Percentiles rank a stretch among this genome's conserved stretches.
Conservation (phyloP, 768 basidiomycete species). For the Cyclocybe cylindracea region DNA sequence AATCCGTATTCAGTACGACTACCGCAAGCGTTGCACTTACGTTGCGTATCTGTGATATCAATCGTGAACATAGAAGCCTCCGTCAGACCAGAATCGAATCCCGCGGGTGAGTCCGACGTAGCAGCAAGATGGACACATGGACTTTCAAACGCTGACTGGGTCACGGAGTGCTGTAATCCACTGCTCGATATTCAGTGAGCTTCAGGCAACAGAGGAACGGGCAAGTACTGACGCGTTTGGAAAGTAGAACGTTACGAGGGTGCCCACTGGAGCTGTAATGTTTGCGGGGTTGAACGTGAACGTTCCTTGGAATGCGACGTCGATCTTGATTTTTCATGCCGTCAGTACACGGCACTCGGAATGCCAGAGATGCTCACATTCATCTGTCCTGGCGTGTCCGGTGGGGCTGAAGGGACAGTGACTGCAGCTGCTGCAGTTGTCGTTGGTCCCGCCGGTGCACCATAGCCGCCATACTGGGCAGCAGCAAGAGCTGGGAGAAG, state of each 20-base stretch:
- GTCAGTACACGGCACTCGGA: background rate
- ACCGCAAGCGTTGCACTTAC: slow-evolving; percentile 29
- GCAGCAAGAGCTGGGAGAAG: slow-evolving; percentile 34
- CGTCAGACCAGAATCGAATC: slow-evolving; percentile 58
- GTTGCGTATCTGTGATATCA: slow-evolving; percentile 45
- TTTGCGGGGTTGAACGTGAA: slow-evolving; percentile 47
- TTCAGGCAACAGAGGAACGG: slow-evolving; percentile 11
- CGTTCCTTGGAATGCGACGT: slow-evolving; percentile 39
- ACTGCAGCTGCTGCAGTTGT: slow-evolving; percentile 24
- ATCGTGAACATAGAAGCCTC: slow-evolving; percentile 42
- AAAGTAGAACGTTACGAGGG: slow-evolving; percentile 56
- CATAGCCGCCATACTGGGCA: slow-evolving; percentile 36
- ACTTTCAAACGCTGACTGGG: slow-evolving; percentile 52
- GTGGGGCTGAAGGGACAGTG: slow-evolving; percentile 39
- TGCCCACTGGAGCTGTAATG: slow-evolving; percentile 48
- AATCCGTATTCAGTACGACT: background rate
- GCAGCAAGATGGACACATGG: slow-evolving; percentile 55
- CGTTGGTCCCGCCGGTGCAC: slow-evolving; percentile 19
- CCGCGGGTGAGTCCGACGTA: slow-evolving; percentile 26
- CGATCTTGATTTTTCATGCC: slow-evolving; percentile 29
- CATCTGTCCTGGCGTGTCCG: slow-evolving; percentile 31
- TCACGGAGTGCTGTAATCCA: slow-evolving; percentile 46
- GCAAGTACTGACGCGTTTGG: slow-evolving; percentile 37
- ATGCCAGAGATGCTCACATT: slow-evolving; percentile 29
- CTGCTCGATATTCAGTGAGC: background rate